These are phyloP conservation scores for Populus hybrid DNA, from an alignment of 441 rosid species.

Conservation along the genomic window DNA sequence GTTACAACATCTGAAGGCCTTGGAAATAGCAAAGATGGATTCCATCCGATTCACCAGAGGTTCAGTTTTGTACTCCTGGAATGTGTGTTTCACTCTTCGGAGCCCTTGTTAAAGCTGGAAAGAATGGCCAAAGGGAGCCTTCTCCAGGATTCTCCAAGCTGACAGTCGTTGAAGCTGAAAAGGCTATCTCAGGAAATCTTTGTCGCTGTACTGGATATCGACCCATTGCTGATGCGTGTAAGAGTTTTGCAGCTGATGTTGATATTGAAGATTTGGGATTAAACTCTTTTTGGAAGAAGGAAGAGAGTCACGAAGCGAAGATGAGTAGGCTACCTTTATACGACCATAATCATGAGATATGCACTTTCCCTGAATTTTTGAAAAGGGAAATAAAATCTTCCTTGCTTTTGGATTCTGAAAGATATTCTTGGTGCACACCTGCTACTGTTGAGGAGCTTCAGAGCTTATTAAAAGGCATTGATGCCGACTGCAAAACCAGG, in stretches of 20 bases:
- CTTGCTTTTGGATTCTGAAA: constrained; percentile 30
- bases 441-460: constrained; percentile 46
- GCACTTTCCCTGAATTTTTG: constrained; percentile 59
- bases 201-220: constrained; percentile 96
- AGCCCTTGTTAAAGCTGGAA: constrained; percentile 69
- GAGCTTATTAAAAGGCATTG: constrained; percentile 30
- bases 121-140: constrained; percentile 41
- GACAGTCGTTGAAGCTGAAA: constrained; percentile 74
- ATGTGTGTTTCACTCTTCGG: constrained; percentile 75
- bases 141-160: constrained; percentile 56
- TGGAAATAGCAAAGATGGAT: constrained; percentile 76
- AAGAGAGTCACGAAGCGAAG: constrained; percentile 39
- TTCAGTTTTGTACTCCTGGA: constrained; percentile 82
- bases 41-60: constrained; percentile 75
- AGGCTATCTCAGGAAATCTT: constrained; percentile 67
- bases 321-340: constrained; percentile 44
- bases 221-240: constrained; percentile 82
- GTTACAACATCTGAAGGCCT: constrained; percentile 82
- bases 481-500: constrained; percentile 19
- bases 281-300: constrained; percentile 72
- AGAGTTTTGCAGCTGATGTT: constrained; percentile 77
- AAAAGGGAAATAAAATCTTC: constrained; percentile 43
- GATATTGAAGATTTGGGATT: constrained; percentile 89
- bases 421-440: constrained; percentile 51
- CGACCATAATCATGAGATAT: constrained; percentile 16